Evolutionary conservation across 192 early-diverging fungal species (phyloP), one percentile per base, ranked within the genome.

Genomic region (Phlyctochytrium planicorne): DNA sequence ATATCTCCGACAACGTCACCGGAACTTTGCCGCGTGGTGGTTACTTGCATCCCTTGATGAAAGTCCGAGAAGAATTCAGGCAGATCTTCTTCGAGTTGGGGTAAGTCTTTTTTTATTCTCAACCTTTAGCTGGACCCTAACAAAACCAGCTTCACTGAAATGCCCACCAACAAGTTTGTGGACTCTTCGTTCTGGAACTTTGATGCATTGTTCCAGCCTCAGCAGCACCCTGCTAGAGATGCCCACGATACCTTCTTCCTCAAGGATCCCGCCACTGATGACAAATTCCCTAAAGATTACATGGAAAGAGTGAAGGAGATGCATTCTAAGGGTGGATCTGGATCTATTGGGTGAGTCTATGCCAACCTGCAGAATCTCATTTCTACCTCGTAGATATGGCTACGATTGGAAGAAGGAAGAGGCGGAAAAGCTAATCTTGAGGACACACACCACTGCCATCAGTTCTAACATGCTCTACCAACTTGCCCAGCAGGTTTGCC

Each of bases 141-240:
- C 47, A 25, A 10, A 37, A 34, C 33, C 16, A 75, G 80, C 3
- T 99, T 99, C 82, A 85, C 90, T 67, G 97, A 99, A 82, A 99
- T 99, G 97, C 94, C 94, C 25, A 96, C 96, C 59, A 95, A 94
- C 87, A 85, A 90, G 71, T 99, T 91, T 84, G 94, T 93, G 53
- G 97, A 98, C 72, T 91, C 90, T 60, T 92, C 94, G 67, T 99
- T 99, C 90, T 99, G 97, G 97, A 99, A 99, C 83, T 99, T 99
- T 78, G 97, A 99, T 77, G 91, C 95, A 30, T 89, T 99, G 64
- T 99, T 96, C 87, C 95, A 98, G 73, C 96, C 97, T 30, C 96
- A 99, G 85, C 93, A 97, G 80, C 97, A 99, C 69, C 89, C 95
- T 59, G 95, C 91, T 1, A 72, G 86, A 14, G 82, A 82, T 72